Conservation (phyloP, 1,139 yeast species). For the Scheffersomyces stambukii region DNA sequence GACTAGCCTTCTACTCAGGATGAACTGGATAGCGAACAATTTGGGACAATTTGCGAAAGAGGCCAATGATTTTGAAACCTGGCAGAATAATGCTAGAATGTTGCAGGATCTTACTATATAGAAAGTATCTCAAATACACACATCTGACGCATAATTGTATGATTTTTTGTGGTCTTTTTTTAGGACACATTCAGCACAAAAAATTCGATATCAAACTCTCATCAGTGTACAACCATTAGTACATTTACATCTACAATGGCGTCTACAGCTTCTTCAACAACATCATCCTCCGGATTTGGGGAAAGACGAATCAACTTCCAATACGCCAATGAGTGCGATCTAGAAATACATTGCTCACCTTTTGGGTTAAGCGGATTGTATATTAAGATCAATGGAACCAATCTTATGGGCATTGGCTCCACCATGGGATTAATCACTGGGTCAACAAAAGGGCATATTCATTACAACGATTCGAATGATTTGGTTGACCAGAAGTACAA, state of each 20-base stretch:
- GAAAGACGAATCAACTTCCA: conserved; percentile 31
- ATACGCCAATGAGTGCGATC: conserved; percentile 49
- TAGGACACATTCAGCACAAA: too few species aligned
- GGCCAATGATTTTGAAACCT: conserved; percentile 10
- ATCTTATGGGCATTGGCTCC: conserved; percentile 53
- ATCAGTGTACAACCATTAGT: background rate
- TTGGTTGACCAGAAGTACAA: conserved; percentile 47
- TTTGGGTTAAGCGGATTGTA: conserved; percentile 56
- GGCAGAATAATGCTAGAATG: conserved; percentile 24
- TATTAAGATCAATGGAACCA: conserved; percentile 48
- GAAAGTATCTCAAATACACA: too few species aligned
- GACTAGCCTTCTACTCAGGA: conserved; percentile 17
- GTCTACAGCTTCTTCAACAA: conserved; percentile 2
- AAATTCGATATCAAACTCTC: background rate
- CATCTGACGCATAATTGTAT: too few species aligned
- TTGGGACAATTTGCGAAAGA: conserved; percentile 20
- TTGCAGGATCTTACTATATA: too few species aligned
- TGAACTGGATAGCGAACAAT: conserved; percentile 30
- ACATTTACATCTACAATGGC: conserved; percentile 1
- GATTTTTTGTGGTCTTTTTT: too few species aligned
- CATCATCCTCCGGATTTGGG: background rate
- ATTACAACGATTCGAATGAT: conserved; percentile 49
- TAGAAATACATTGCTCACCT: conserved; percentile 57
- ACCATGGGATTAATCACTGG: conserved; percentile 59
- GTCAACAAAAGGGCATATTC: conserved; percentile 45